Evolutionary conservation across 352 stramenopile species (phyloP), one percentile per base, ranked within the genome.

Genomic region (Globisporangium paroecandrum): DNA sequence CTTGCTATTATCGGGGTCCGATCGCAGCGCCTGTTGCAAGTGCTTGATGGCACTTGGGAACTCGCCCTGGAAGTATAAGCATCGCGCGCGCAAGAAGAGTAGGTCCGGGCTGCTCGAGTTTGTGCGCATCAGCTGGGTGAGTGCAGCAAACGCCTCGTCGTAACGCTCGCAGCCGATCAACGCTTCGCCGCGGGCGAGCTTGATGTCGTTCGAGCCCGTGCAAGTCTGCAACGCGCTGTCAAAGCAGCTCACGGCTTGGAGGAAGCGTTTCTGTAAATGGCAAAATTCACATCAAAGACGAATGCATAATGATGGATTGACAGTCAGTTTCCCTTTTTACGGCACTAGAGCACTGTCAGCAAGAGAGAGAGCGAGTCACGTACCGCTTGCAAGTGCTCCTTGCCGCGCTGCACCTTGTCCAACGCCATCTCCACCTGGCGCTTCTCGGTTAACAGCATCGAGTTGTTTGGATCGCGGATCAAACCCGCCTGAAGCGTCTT

Each of bases 1-100:
- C 69, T 89, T 87, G 66, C 72, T 82, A 71, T 97, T 97, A 72
- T 98, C 93, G 32, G 92, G 93, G 69, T 98, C 92, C 36, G 82
- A 91, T 32, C 86, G 81, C 61, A 98, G 76, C 15, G 90, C 90
- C 73, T 97, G 87, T 66, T 97, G 86, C 68, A 98, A 78, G 82
- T 98, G 94, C 69, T 97, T 97, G 68, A 98, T 93, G 64, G 92
- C 89, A 75, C 89, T 96, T 6, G 94, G 78, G 67, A 98, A 91
- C 71, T 98, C 93, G 49, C 94, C 95, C 77, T 97, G 91, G 69
- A 83, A 93, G 71, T 98, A 98, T 59, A 98, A 75, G 69, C 90
- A 97, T 29, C 83, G 78, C 13, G 91, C 93, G 41, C 90, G 87
- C 59, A 95, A 64, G 67, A 90, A 94, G 20, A 98, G 73, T 61